A percentile compares a stretch with the other conserved stretches of the same genome.
These are phyloP conservation scores for Wickerhamiella azymoides DNA, from an alignment of 805 yeast species.

Conservation along the genomic window DNA sequence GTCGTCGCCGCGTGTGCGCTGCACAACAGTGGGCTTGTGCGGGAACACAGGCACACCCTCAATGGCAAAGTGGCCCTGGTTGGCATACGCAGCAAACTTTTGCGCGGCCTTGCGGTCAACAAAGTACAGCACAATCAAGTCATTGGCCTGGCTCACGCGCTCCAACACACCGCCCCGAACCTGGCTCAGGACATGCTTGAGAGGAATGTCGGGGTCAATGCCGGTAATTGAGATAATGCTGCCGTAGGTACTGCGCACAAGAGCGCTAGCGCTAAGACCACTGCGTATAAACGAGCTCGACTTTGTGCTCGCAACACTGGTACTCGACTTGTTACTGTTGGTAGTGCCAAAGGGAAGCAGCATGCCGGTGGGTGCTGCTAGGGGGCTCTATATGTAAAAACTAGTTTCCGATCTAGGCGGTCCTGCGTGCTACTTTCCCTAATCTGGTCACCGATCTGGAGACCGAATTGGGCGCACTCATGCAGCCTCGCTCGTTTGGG, in stretches of 20 bases:
- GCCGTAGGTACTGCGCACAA: neutral
- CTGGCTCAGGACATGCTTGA: slow-evolving; percentile 13
- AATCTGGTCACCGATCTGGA: no score
- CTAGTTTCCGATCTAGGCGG: neutral
- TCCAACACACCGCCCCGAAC: slow-evolving; percentile 17
- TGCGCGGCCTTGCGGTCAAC: slow-evolving; percentile 4
- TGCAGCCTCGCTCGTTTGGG: no score
- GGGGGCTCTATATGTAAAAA: neutral
- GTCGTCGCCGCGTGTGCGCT: neutral
- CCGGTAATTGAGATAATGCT: neutral
- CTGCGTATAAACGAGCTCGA: neutral
- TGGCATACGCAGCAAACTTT: slow-evolving; percentile 6
- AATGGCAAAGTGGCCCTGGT: slow-evolving; percentile 6
- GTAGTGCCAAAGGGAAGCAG: neutral
- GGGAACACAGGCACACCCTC: neutral
- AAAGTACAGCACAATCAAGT: slow-evolving; percentile 5
- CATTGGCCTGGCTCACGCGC: slow-evolving; percentile 1
- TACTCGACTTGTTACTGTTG: neutral
- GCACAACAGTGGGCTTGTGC: neutral
- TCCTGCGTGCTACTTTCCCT: no score
- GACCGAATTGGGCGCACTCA: no score
- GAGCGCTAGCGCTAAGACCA: neutral
- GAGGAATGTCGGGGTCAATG: slow-evolving; percentile 2
- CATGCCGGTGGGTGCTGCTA: neutral
- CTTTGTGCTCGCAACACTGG: neutral